phyloP scores from a whole-genome alignment of 768 basidiomycete species.

The Amanita fuliginea region DNA sequence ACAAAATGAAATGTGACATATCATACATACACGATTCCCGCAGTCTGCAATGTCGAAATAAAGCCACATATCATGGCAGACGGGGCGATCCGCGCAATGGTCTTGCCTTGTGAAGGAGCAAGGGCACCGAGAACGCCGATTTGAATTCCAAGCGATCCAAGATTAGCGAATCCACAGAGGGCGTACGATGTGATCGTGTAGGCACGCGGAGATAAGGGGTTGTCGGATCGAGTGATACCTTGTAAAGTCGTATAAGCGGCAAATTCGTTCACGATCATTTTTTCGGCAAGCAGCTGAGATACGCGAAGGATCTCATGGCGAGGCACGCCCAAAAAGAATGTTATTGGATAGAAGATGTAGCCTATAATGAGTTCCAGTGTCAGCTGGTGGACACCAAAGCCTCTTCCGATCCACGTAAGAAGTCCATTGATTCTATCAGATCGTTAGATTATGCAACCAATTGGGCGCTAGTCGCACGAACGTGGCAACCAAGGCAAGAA shows the following conservation, averaged over 20 bases:
- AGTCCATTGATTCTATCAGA: conserved; percentile 59
- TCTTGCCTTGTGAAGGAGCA: conserved; percentile 44
- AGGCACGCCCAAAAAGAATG: conserved; percentile 76
- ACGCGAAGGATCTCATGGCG: conserved; percentile 73
- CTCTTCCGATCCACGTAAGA: conserved; percentile 81
- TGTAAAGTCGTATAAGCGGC: conserved; percentile 61
- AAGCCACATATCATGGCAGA: conserved; percentile 33
- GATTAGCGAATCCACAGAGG: conserved; percentile 86
- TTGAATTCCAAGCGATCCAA: conserved; percentile 80
- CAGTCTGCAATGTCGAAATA: conserved; percentile 24
- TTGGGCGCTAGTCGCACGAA: conserved; percentile 15
- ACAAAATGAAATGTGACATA: not conserved
- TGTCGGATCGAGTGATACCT: conserved; percentile 26
- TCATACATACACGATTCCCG: conserved; percentile 23
- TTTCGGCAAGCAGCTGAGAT: conserved; percentile 72
- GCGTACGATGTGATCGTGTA: conserved; percentile 81
- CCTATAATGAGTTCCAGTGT: conserved; percentile 79
- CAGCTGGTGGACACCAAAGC: conserved; percentile 72
- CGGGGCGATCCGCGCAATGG: conserved; percentile 57
- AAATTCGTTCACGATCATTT: conserved; percentile 84
- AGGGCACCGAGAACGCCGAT: conserved; percentile 36
- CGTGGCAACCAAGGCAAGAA: conserved; percentile 69
- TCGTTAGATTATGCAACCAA: not conserved
- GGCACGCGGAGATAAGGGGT: conserved; percentile 59
- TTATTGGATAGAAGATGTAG: conserved; percentile 82